These are phyloP conservation scores for Zostera marina DNA, from an alignment of 116 monocot genomes.

Conservation along the genomic window DNA sequence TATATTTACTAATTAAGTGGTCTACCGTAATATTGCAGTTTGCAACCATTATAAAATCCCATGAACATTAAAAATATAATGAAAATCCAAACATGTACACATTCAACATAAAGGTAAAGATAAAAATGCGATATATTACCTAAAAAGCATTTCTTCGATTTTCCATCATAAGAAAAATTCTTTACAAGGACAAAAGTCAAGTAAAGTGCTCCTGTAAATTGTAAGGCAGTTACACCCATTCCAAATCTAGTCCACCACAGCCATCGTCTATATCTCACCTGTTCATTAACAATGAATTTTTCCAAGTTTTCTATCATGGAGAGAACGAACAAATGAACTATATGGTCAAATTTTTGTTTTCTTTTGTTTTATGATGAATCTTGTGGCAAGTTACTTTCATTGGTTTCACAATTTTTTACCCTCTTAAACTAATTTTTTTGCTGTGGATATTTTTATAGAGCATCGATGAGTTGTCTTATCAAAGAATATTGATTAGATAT, in stretches of 20 bases:
- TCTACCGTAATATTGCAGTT: too few species aligned
- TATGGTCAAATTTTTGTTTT: too few species aligned
- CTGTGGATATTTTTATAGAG: too few species aligned
- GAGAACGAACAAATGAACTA: too few species aligned
- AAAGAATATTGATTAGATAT: too few species aligned
- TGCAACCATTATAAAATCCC: background rate
- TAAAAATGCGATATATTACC: slow-evolving; percentile 11
- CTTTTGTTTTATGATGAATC: too few species aligned
- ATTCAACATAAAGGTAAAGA: background rate
- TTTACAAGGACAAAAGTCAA: slow-evolving; percentile 34
- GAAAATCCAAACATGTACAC: background rate
- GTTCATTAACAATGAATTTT: slow-evolving; percentile 9
- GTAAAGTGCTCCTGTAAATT: slow-evolving; percentile 55
- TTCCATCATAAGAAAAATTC: slow-evolving; percentile 25
- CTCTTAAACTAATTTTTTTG: too few species aligned
- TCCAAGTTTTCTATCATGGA: background rate
- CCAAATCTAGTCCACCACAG: slow-evolving; percentile 95
- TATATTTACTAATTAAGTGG: too few species aligned
- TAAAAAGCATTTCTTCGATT: slow-evolving; percentile 31
- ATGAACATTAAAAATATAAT: background rate
- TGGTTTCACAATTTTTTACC: too few species aligned
- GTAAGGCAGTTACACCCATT: slow-evolving; percentile 45
- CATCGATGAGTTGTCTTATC: too few species aligned
- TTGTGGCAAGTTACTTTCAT: too few species aligned
- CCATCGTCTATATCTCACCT: slow-evolving; percentile 83